These are phyloP conservation scores for Dactylonectria estremocensis DNA, from an alignment of 2,329 filamentous ascomycete species.

Conservation along the genomic window DNA sequence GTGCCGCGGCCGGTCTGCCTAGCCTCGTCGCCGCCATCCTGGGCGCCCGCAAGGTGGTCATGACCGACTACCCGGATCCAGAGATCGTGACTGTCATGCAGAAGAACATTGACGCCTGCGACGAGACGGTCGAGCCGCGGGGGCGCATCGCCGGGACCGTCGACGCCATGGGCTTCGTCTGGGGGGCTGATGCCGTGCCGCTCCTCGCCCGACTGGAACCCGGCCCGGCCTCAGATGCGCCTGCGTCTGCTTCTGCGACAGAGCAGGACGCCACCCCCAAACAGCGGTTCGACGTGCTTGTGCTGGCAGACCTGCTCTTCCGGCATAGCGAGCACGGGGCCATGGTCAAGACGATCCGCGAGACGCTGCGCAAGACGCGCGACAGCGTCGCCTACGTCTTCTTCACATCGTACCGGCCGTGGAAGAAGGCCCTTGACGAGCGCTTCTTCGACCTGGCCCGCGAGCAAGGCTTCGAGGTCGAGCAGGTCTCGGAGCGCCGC, in stretches of 20 bases:
- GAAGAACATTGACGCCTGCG: constrained; percentile 78
- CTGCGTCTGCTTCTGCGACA: constrained; percentile 1
- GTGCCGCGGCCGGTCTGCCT: constrained; percentile 89
- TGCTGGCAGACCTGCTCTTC: constrained; percentile 92
- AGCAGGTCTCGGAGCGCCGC: constrained; percentile 84
- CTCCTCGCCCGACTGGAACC: constrained; percentile 72
- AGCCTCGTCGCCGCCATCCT: constrained; percentile 82
- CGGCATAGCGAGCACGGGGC: constrained; percentile 90
- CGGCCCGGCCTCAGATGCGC: constrained; percentile 28
- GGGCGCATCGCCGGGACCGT: constrained; percentile 57
- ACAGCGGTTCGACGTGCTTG: constrained; percentile 81
- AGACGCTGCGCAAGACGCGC: constrained; percentile 72
- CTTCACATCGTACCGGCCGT: constrained; percentile 94
- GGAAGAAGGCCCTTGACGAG: constrained; percentile 88
- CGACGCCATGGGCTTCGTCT: constrained; percentile 82
- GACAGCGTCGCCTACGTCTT: constrained; percentile 84
- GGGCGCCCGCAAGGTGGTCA: constrained; percentile 80
- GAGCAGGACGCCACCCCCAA: constrained; percentile 1
- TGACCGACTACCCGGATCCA: constrained; percentile 90
- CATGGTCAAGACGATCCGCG: constrained; percentile 79
- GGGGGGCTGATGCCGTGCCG: constrained; percentile 77
- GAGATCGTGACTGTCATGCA: constrained; percentile 87
- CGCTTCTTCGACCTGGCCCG: constrained; percentile 86
- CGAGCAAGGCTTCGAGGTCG: constrained; percentile 80
- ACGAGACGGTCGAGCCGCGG: constrained; percentile 52